Conservation (phyloP, 176 grass and related monocot species). For the Saccharum officinarum region DNA sequence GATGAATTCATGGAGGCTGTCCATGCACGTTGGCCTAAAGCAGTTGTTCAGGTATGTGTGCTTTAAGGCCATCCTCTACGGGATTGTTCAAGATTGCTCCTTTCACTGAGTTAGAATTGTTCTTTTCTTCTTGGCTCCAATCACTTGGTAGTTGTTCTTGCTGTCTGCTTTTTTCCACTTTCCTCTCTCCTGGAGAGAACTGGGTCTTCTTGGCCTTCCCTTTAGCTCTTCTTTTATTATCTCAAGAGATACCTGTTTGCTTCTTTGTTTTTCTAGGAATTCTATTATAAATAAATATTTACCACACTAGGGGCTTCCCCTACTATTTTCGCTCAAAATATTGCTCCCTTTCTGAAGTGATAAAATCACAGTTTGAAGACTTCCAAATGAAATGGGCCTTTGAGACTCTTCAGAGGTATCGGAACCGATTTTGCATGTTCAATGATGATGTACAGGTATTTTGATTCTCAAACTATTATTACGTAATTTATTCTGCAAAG, state of each 20-base stretch:
- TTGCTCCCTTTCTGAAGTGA: conserved; percentile 11
- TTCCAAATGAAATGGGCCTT: conserved; percentile 99
- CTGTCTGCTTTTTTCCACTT: neutral
- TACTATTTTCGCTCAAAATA: neutral
- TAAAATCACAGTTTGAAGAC: conserved; percentile 85
- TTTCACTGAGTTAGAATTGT: neutral
- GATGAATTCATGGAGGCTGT: conserved; percentile 99
- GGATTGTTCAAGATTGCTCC: conserved; percentile 16
- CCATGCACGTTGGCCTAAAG: conserved; percentile 92
- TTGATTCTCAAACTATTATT: conserved; percentile 5
- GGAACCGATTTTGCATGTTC: conserved; percentile 91
- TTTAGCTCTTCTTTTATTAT: neutral
- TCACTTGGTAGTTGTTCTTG: neutral
- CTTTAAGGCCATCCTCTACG: conserved; percentile 8
- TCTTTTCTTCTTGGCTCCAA: neutral
- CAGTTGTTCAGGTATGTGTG: conserved; percentile 78
- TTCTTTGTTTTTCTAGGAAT: neutral
- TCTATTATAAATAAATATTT: neutral
- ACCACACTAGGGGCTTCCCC: neutral
- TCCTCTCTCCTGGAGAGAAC: neutral
- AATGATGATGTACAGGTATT: conserved; percentile 92
- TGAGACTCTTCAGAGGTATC: conserved; percentile 92
- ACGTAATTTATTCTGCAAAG: conserved; percentile 15
- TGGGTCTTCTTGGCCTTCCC: neutral
- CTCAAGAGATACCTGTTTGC: neutral